Base-by-base conservation (phyloP, 192 early-diverging fungal species). In the Gryganskiella cystojenkinii region DNA sequence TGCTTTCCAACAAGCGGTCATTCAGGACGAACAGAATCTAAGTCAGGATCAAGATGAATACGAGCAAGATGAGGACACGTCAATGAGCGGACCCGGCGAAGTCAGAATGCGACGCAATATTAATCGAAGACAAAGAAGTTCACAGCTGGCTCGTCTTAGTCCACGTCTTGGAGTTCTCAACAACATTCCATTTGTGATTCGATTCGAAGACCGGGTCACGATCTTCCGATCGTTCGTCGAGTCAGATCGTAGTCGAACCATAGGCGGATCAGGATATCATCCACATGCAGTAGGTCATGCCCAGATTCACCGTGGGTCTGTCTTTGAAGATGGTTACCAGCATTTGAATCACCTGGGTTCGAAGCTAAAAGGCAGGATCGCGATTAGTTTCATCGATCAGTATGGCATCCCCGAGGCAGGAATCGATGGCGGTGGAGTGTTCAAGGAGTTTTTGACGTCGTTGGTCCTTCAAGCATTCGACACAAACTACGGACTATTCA, bases 401-500 rank as follows among this genome's bases (percentile, higher is more conserved):
- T 92, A 92, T 62, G 95, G 95, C 0, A 80, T 95, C 33, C 78
- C 72, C 13, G 97, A 99, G 70, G 94, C 93, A 13, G 97, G 97
- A 1, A 94, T 99, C 64, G 97, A 99, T 73, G 97, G 97, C 52
- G 95, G 96, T 31, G 96, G 97, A 37, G 91, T 99, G 13, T 99
- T 99, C 74, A 99, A 99, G 50, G 97, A 99, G 81, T 99, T 99
- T 66, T 81, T 99, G 40, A 97, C 93, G 8, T 67, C 82, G 74
- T 90, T 87, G 61, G 84, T 80, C 1, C 84, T 72, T 33, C 90
- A 96, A 66, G 93, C 93, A 5, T 95, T 95, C 64, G 86, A 93
- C 80, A 85, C 89, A 20, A 81, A 87, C 42, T 84, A 82, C 69
- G 92, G 90, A 0, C 67, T 94, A 45, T 95, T 95, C 44, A 69